phyloP scores from a whole-genome alignment of 768 basidiomycete species.

The Guyanaporus albipodus region DNA sequence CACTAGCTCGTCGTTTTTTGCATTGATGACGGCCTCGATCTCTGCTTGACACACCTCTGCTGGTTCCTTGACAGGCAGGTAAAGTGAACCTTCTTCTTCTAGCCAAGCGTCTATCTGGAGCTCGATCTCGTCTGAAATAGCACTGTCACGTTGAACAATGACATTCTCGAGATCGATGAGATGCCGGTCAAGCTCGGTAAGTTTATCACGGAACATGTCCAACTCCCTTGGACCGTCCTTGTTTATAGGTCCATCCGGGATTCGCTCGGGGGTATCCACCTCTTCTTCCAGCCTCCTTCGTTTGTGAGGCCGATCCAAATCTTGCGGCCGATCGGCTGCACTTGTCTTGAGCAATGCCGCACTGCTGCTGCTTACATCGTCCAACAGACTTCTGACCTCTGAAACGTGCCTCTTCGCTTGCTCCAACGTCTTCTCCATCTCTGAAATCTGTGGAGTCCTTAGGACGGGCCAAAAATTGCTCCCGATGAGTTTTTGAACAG shows the following conservation, averaged over 20 bases:
- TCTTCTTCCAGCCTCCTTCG: slow-evolving; percentile 23
- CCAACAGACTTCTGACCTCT: slow-evolving; percentile 27
- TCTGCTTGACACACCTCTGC: slow-evolving; percentile 16
- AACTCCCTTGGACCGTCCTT: slow-evolving; percentile 16
- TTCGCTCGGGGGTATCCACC: neutral
- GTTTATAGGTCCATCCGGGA: neutral
- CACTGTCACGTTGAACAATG: slow-evolving; percentile 31
- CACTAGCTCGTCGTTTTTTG: slow-evolving; percentile 18
- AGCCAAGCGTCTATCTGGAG: slow-evolving; percentile 27
- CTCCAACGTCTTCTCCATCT: slow-evolving; percentile 21
- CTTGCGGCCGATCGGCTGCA: slow-evolving; percentile 6
- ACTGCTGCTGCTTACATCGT: slow-evolving; percentile 22
- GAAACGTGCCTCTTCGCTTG: slow-evolving; percentile 29
- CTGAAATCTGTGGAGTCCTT: slow-evolving; percentile 19
- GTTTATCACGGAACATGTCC: slow-evolving; percentile 27
- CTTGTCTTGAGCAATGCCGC: slow-evolving; percentile 21
- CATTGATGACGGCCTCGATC: slow-evolving; percentile 26
- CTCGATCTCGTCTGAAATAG: slow-evolving; percentile 31
- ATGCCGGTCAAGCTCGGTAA: slow-evolving; percentile 26
- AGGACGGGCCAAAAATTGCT: slow-evolving; percentile 41
- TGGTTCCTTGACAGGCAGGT: slow-evolving; percentile 16
- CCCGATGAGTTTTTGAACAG: slow-evolving; percentile 30
- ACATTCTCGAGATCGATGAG: slow-evolving; percentile 36
- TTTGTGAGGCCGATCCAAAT: slow-evolving; percentile 25
- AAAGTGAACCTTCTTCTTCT: slow-evolving; percentile 24